Evolutionary conservation across 1,284 basidiomycete genomes (phyloP).

Genomic region (Rhodotorula sp.): DNA sequence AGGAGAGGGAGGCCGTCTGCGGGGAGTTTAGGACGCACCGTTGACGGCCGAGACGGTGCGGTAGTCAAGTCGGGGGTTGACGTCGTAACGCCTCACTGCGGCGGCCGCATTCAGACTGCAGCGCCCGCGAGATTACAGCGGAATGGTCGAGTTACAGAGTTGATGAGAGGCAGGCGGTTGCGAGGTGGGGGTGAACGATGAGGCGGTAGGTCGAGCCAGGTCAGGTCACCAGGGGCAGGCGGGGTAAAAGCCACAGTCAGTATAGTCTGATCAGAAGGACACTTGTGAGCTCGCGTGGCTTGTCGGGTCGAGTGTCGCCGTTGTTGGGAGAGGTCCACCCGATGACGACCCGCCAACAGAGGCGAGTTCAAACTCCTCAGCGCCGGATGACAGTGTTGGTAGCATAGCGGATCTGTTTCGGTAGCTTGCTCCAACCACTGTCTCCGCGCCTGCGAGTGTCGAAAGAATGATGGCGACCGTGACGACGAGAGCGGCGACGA

Average conservation of each 20-base stretch:
- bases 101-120: constrained; percentile 48
- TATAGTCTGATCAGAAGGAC: not conserved
- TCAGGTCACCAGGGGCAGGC: too few relatives aligned
- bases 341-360: too few relatives aligned
- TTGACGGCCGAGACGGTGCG: constrained; percentile 56
- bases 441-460: not conserved
- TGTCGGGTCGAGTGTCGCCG: not conserved
- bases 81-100: constrained; percentile 55
- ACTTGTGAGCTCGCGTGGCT: not conserved
- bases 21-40: constrained; percentile 18
- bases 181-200: not conserved
- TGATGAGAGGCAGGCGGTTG: not conserved
- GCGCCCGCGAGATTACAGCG: too few relatives aligned
- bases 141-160: not conserved
- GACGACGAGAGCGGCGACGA: not conserved
- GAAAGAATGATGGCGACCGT: not conserved
- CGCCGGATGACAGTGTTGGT: too few relatives aligned
- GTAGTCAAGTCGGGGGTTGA: constrained; percentile 74
- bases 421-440: too few relatives aligned
- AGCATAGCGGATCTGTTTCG: not conserved
- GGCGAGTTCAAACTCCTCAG: not conserved
- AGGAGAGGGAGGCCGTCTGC: too few relatives aligned
- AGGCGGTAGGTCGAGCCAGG: too few relatives aligned
- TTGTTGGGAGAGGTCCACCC: too few relatives aligned
- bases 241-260: too few relatives aligned